Evolutionary conservation across 2,329 filamentous ascomycete genomes (phyloP).

Genomic region (Scleromitrula shiraiana): DNA sequence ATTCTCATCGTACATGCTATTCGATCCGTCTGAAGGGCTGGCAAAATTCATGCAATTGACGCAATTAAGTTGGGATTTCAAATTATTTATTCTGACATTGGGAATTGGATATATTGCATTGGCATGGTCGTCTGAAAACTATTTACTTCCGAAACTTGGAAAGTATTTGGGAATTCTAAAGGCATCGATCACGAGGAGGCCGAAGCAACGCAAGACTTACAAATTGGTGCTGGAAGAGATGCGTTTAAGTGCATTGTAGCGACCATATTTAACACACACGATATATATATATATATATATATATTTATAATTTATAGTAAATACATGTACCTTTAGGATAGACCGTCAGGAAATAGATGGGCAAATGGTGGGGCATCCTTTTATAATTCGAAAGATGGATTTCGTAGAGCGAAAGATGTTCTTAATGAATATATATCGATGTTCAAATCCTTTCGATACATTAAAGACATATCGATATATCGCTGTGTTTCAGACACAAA

Average conservation of each 20-base stretch:
- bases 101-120: conserved; percentile 60
- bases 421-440: too few species aligned
- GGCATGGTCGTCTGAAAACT: conserved; percentile 65
- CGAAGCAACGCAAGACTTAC: conserved; percentile 80
- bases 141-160: conserved; percentile 61
- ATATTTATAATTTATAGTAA: background rate
- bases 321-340: too few species aligned
- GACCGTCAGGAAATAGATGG: background rate
- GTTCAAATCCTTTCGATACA: too few species aligned
- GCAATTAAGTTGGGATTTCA: conserved; percentile 63
- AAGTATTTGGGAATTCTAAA: conserved; percentile 56
- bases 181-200: conserved; percentile 45
- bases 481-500: too few species aligned
- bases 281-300: conserved; percentile 1
- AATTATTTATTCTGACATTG: conserved; percentile 61
- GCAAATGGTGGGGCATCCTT: too few species aligned
- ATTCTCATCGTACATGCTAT: conserved; percentile 72
- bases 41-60: conserved; percentile 78
- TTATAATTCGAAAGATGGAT: too few species aligned
- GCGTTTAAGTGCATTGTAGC: conserved; percentile 28
- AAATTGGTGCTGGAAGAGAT: conserved; percentile 71
- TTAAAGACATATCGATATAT: too few species aligned
- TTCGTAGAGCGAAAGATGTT: too few species aligned
- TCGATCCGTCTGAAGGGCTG: conserved; percentile 63
- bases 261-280: background rate